Conservation (phyloP, 1,284 basidiomycete genomes). For the Malassezia vespertilionis region DNA sequence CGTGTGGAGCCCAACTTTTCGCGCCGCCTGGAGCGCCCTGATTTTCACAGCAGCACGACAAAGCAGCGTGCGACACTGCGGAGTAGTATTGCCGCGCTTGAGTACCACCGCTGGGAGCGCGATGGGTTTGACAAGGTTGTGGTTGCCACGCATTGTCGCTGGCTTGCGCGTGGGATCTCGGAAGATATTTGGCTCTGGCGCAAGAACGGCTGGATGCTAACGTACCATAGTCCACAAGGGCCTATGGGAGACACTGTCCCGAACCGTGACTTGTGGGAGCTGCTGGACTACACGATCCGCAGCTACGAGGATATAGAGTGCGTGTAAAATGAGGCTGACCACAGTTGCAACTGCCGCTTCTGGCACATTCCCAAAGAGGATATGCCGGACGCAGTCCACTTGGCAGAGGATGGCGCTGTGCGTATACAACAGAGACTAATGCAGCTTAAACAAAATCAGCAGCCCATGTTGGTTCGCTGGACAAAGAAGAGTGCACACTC, state of each 20-base stretch:
- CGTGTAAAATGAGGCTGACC: background rate
- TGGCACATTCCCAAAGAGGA: constrained; percentile 34
- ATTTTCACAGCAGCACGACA: constrained; percentile 20
- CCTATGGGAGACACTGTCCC: constrained; percentile 35
- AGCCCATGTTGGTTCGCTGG: constrained; percentile 36
- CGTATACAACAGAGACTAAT: background rate
- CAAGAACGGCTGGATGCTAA: constrained; percentile 36
- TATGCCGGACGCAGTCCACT: constrained; percentile 21
- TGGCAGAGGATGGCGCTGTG: constrained; percentile 35
- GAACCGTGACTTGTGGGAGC: constrained; percentile 43
- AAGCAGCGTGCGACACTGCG: constrained; percentile 34
- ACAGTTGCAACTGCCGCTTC: constrained; percentile 39
- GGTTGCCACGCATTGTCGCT: constrained; percentile 35
- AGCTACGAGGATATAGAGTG: constrained; percentile 39
- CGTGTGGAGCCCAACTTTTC: constrained; percentile 33
- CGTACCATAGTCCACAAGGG: constrained; percentile 22
- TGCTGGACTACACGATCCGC: constrained; percentile 33
- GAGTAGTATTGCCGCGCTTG: constrained; percentile 36
- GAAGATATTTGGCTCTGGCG: constrained; percentile 43
- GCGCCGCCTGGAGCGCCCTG: constrained; percentile 34
- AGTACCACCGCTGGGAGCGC: constrained; percentile 35
- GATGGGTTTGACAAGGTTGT: constrained; percentile 46
- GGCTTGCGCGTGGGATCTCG: constrained; percentile 42
- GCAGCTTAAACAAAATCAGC: constrained; percentile 30
- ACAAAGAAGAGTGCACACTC: constrained; percentile 11